Evolutionary conservation across 2,329 filamentous ascomycete genomes (phyloP), one percentile per base, ranked within the genome.

Genomic region (Cadophora sp.): DNA sequence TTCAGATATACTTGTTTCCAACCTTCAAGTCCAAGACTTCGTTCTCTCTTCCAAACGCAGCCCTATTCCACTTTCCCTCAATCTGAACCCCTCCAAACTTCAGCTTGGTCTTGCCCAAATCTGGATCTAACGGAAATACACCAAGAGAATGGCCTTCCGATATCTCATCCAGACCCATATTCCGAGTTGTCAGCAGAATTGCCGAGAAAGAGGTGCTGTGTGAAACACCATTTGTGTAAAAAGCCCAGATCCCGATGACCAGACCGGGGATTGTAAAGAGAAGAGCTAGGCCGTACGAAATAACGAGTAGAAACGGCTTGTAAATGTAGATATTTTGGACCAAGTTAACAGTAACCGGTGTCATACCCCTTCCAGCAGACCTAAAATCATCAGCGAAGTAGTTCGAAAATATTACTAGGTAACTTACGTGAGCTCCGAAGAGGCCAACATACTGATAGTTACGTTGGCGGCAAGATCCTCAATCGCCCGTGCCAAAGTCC

Each of bases 171-270:
- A 71, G 50, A 0, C 51, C 51, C 27, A 22, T 5, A 59, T 70
- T 70, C 1, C 70, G 43, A 1, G 68, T 71, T 6, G 64, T 67
- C 14, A 41, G 24, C 4, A 70, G 27, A 9, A 71, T 64, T 16
- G 59, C 47, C 5, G 70, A 71, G 56, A 71, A 71, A 5, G 61
- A 53, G 6, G 41, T 67, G 48, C 39, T 63, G 39, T 70, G 62
- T 5, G 36, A 41, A 13, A 65, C 61, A 1, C 68, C 69, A n/a
- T 70, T 71, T 6, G 43, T 22, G 14, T 22, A 36, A 13, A 70
- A 53, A 2, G 66, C 20, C 13, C 30, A 41, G 8, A 64, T n/a
- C 4, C 65, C 65, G n/a, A 67, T 7, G 14, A 55, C 18, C 14
- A 60, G 14, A 16, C 9, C 16, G 9, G 48, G n/a, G 11, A 56